Percentiles rank a stretch among this genome's conserved stretches.
phyloP scores from a whole-genome alignment of 768 basidiomycete species.

The Amanita inopinata region DNA sequence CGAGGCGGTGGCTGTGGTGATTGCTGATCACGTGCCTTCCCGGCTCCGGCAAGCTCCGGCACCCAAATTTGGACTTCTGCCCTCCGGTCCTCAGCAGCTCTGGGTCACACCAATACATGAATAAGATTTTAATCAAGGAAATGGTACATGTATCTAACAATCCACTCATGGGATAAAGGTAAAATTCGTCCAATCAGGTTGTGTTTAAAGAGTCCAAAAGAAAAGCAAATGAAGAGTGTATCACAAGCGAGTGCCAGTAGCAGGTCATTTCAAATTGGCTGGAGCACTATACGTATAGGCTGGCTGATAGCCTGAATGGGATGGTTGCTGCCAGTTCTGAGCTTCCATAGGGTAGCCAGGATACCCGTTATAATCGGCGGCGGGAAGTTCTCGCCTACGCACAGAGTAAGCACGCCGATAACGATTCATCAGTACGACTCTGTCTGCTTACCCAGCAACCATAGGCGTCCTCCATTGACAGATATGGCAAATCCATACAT shows the following conservation, averaged over 20 bases:
- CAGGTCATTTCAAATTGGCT: neutral
- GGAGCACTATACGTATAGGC: slow-evolving; percentile 16
- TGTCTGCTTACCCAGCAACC: slow-evolving; percentile 35
- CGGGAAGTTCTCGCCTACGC: slow-evolving; percentile 18
- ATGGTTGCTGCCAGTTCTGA: slow-evolving; percentile 21
- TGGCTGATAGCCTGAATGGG: slow-evolving; percentile 32
- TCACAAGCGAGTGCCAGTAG: too few relatives aligned
- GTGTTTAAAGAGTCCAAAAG: neutral
- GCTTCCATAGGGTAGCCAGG: slow-evolving; percentile 13
- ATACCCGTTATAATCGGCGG: slow-evolving; percentile 25
- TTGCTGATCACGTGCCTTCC: slow-evolving; percentile 24
- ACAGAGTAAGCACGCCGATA: slow-evolving; percentile 1
- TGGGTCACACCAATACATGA: too few relatives aligned
- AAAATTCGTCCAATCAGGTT: too few relatives aligned
- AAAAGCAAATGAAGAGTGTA: neutral
- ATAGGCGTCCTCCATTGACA: slow-evolving; percentile 55
- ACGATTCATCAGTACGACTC: neutral
- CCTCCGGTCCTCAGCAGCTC: too few relatives aligned
- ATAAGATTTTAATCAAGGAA: too few relatives aligned
- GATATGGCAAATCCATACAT: slow-evolving; percentile 63
- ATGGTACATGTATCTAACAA: too few relatives aligned
- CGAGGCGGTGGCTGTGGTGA: slow-evolving; percentile 17
- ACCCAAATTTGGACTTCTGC: neutral
- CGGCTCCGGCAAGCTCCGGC: slow-evolving; percentile 6
- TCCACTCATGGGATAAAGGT: too few relatives aligned